Base-by-base conservation (phyloP, 1,284 basidiomycete species). In the Ustilago shanxiensis region DNA sequence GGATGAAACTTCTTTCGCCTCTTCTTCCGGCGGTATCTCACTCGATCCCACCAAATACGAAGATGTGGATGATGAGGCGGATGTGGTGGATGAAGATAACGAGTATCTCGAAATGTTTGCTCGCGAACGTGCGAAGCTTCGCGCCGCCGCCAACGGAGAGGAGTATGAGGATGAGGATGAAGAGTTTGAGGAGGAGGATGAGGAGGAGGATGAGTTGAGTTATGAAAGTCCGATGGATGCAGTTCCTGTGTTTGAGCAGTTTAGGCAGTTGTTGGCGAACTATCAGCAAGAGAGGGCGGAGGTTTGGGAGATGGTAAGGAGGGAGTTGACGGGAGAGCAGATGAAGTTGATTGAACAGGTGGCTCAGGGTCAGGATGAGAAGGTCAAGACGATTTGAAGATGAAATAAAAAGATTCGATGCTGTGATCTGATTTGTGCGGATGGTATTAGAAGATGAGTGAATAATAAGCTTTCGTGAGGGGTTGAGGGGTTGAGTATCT, bases 51-150 rank as follows among this genome's bases (percentile, higher is more conserved):
- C 56, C 13, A 67, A 55, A 3, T 72, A 45, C 33, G 71, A 72
- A 22, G 81, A 84, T 29, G 79, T 76, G 6, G 83, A 83, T 41
- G 81, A 82, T 55, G 82, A 83, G 58, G 69, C 62, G 20, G 84
- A 86, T 47, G 79, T 85, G 8, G 68, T 81, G 28, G 84, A 85
- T 62, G 82, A 85, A 60, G 84, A 85, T 35, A 85, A 84, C 72
- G 81, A 84, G 61, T 85, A 85, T 53, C 69, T 85, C 51, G 83
- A 86, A 74, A 70, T 86, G 55, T 79, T 86, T 29, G 80, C 81
- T 2, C 71, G 77, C 29, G 84, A 85, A 28, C 72, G 79, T 0
- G 81, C 75, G 10, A 77, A 79, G 35, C 61, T 85, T 9, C 82
- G 83, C 6, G 71, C 80, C 1, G 60, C 70, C 7, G 74, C 73